Evolutionary conservation across 176 grass and related monocot species (phyloP), one percentile per base, ranked within the genome.

Genomic region (Bromus sterilis): DNA sequence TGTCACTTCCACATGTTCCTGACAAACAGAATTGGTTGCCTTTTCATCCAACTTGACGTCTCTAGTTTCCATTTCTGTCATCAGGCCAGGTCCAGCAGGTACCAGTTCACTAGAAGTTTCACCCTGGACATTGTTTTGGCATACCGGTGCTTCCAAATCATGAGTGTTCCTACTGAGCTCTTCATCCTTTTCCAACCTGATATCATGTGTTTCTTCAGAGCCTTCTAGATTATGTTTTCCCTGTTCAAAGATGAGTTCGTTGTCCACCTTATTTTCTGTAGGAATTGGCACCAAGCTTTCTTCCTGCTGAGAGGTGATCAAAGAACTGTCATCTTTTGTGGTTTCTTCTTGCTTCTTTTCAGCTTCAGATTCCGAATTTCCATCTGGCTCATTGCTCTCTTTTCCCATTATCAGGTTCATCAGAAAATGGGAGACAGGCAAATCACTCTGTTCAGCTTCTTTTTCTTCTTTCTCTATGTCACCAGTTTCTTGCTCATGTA

Each of bases 351-450:
- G 75, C 67, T 83, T 81, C 41, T 40, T 79, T 88, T 86, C 63
- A 67, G 55, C 16, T 57, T 91, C 26, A 32, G 66, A 28, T 60
- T 85, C 87, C 30, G 16, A 74, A 73, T 72, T 66, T 62, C 15
- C 13, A 20, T 75, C 69, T 70, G 70, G 28, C 51, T 83, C 71
- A 79, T 29, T 53, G n/a, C 34, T 85, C 62, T 81, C 71, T 83
- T 90, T 79, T 78, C 73, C 74, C 79, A 94, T 73, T 78, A 94
- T 91, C 39, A 75, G 74, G 32, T 88, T 87, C 85, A 90, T 90
- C 79, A 90, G 67, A 90, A 89, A 89, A 75, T 56, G 59, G 6
- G 88, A 90, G 18, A 88, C 82, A 67, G 91, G 88, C 59, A 94
- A 86, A 68, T 92, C 80, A 66, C 84, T 85, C 67, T 88, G 80